Base-by-base conservation (phyloP, 1,284 basidiomycete genomes). In the Tilletia caries region DNA sequence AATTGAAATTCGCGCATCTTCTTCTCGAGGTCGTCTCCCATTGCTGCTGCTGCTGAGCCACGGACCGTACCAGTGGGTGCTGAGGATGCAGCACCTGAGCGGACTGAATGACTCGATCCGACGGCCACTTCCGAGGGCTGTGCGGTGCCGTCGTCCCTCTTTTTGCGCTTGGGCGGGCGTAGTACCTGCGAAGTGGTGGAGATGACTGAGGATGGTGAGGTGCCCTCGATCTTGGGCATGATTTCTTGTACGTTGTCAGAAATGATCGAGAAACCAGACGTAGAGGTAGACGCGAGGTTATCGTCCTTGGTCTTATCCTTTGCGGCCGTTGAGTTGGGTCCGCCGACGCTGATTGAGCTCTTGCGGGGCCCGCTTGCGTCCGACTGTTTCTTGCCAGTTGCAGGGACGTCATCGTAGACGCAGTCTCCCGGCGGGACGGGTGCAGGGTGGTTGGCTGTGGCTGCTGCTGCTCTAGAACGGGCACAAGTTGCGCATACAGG, bases 401-500 rank as follows among this genome's bases (percentile, higher is more conserved):
- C n/a, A 18, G 37, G 20, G 66, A 46, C 67, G 33, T 67, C 68
- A 32, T 70, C 66, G 60, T 72, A 72, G 34, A 70, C 65, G 66
- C 71, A 72, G 37, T 65, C 64, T 10, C 71, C 69, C 41, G 44
- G 66, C 5, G 71, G 71, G 33, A 72, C 58, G 1, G 71, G 71
- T 15, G 65, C 27, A 6, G 66, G 44, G 37, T 72, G 69, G 46
- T 71, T 70, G 2, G 65, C 66, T 10, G 60, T 27, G 29, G 71
- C 69, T 8, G 71, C 71, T 3, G 69, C 69, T 10, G 64, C 69
- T 23, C 62, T 66, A 18, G 58, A 64, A 27, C 65, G 50, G 10
- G 54, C 44, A 60, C 71, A 72, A 6, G 71, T 72, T 34, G 64
- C 66, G 50, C 71, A 72, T 10, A 70, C 69, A 4, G 71, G 71